phyloP scores from a whole-genome alignment of 768 basidiomycete species.

The Sistotremastrum niveocremeum region DNA sequence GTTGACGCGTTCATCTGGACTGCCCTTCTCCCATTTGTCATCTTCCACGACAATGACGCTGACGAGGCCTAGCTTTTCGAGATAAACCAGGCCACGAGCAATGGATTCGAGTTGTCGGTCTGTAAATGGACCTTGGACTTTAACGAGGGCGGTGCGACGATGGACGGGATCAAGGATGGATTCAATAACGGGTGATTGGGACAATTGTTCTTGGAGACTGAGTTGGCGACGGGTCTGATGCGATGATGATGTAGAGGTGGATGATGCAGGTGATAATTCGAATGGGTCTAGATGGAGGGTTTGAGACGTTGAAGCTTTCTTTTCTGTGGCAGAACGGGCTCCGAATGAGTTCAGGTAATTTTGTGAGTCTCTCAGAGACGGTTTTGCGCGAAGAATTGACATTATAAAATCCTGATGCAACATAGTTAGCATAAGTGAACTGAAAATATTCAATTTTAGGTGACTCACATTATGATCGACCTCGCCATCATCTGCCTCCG shows the following conservation, averaged over 20 bases:
- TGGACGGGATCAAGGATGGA: constrained; percentile 78
- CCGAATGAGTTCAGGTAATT: constrained; percentile 90
- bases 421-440: constrained; percentile 5
- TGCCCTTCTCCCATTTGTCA: constrained; percentile 57
- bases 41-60: constrained; percentile 92
- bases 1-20: constrained; percentile 50
- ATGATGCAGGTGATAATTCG: constrained; percentile 1
- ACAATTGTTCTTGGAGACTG: constrained; percentile 21
- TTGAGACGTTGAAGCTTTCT: constrained; percentile 17
- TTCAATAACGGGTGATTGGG: constrained; percentile 41
- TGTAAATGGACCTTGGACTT: constrained; percentile 91
- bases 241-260: constrained; percentile 5
- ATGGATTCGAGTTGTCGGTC: constrained; percentile 91
- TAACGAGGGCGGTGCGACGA: constrained; percentile 85
- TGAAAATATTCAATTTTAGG: neutral
- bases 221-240: constrained; percentile 23
- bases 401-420: constrained; percentile 79
- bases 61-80: constrained; percentile 91
- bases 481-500: neutral
- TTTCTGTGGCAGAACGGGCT: constrained; percentile 32
- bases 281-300: constrained; percentile 12
- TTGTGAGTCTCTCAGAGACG: constrained; percentile 80
- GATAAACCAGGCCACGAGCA: constrained; percentile 82
- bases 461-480: constrained; percentile 3
- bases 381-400: constrained; percentile 85